Evolutionary conservation across 805 yeast genomes (phyloP).

Genomic region (Metschnikowia hibisci): DNA sequence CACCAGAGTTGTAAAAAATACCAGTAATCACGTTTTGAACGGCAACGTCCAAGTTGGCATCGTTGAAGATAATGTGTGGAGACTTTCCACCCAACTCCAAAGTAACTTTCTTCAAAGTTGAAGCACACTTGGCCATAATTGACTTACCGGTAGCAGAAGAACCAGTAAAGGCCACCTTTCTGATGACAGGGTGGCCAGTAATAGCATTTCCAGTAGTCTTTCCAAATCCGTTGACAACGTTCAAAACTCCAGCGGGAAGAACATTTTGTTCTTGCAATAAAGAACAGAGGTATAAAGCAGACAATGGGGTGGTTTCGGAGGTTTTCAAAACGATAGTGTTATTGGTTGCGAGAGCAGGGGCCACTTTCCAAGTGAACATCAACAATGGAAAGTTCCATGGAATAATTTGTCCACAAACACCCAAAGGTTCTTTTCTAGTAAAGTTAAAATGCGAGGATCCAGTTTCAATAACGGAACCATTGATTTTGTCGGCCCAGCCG

Average conservation of each 20-base stretch:
- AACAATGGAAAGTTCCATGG: constrained; percentile 97
- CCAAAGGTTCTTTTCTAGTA: constrained; percentile 85
- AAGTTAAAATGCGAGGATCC: constrained; percentile 70
- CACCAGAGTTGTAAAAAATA: constrained; percentile 92
- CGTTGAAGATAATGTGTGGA: constrained; percentile 84
- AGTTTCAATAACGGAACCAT: constrained; percentile 72
- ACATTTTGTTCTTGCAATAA: constrained; percentile 77
- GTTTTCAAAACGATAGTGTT: constrained; percentile 84
- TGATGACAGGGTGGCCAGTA: constrained; percentile 71
- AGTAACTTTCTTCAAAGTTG: constrained; percentile 78
- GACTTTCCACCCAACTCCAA: constrained; percentile 97
- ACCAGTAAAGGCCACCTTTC: constrained; percentile 93
- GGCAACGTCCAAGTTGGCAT: constrained; percentile 75
- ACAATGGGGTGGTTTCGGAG: constrained; percentile 88
- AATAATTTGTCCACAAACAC: constrained; percentile 93
- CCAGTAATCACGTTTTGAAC: constrained; percentile 74
- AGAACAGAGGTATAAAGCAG: constrained; percentile 72
- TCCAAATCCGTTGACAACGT: constrained; percentile 85
- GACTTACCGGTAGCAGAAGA: constrained; percentile 86
- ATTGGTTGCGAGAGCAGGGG: constrained; percentile 90
- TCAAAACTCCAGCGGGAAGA: constrained; percentile 81
- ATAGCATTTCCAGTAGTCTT: constrained; percentile 79
- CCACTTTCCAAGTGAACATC: constrained; percentile 94
- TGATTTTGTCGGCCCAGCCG: constrained; percentile 87
- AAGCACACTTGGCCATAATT: constrained; percentile 79